Evolutionary conservation across 352 stramenopile genomes (phyloP), one percentile per base, ranked within the genome.

Genomic region (Hyaloperonospora arabidopsidis): DNA sequence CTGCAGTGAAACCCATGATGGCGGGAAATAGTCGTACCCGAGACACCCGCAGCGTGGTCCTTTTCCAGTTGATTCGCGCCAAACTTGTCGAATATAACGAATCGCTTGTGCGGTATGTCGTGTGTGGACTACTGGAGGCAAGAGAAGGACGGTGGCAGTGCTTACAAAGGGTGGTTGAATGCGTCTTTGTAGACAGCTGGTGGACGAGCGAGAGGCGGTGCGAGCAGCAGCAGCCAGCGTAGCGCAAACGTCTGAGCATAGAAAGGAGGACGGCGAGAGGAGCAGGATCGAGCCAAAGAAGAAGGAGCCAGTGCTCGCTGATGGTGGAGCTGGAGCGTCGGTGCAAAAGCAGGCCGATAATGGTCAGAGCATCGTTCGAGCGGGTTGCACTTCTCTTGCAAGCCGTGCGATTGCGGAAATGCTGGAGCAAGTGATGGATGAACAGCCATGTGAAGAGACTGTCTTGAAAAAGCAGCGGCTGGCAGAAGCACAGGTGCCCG

Each of bases 41-140:
- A 52, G 62, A 45, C 14, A 57, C 52, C 51, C 66, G 50, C 41
- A 72, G 67, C 52, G 61, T 63, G 36, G 74, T 62, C 59, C 57
- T 89, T 46, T 59, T 89, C 41, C 49, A 48, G 13, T 60, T 68
- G 46, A 82, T 87, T 32, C 74, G 76, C 45, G 74, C 72, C 36
- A 78, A 70, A 65, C 78, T 89, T 62, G 65, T 84, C 45, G 75
- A 79, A 70, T 87, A 89, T 73, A 86, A 87, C 59, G 64, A 76
- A 59, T 54, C 72, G 49, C 61, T 87, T 41, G 70, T 87, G 53
- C 69, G 74, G 79, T 89, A 63, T 56, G 76, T 74, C 2, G 6
- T 62, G 15, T 44, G 38, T 44, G 38, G 19, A 12, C 11, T 5
- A 11, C 15, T 11, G 38, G 15, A 11, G 19, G n/a, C 19, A 44